phyloP scores from a whole-genome alignment of 805 yeast genomes.

The Clavispora fructus region DNA sequence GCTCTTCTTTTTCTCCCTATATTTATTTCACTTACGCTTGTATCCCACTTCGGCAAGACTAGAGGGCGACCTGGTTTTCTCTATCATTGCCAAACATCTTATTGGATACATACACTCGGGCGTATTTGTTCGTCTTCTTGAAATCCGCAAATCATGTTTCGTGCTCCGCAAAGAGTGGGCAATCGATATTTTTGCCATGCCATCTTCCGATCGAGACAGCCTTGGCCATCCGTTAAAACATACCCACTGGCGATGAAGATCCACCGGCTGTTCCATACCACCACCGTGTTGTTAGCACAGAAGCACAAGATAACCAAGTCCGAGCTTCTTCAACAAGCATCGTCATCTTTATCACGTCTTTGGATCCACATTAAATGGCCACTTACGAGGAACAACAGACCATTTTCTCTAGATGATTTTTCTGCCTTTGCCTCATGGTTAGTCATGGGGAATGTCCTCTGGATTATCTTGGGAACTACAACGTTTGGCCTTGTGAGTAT shows the following conservation, averaged over 20 bases:
- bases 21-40: not conserved
- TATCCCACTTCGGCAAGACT: not conserved
- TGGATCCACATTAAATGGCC: slow-evolving; percentile 44
- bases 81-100: too few relatives aligned
- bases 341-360: slow-evolving; percentile 25
- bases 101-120: too few relatives aligned
- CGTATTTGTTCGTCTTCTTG: too few relatives aligned
- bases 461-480: slow-evolving; percentile 55
- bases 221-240: not conserved
- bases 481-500: slow-evolving; percentile 47
- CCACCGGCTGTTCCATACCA: not conserved
- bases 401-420: slow-evolving; percentile 46
- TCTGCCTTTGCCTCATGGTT: slow-evolving; percentile 55
- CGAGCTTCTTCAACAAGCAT: slow-evolving; percentile 25
- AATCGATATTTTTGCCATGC: not conserved
- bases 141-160: not conserved
- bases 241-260: not conserved
- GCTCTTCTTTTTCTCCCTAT: not conserved
- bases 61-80: not conserved
- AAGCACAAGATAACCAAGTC: slow-evolving; percentile 5
- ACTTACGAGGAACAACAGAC: slow-evolving; percentile 41
- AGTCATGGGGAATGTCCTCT: slow-evolving; percentile 51
- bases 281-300: not conserved
- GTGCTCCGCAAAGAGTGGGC: not conserved
- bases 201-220: not conserved